phyloP scores from a whole-genome alignment of 495 filamentous ascomycete species.

The Penicillium cataractarum region DNA sequence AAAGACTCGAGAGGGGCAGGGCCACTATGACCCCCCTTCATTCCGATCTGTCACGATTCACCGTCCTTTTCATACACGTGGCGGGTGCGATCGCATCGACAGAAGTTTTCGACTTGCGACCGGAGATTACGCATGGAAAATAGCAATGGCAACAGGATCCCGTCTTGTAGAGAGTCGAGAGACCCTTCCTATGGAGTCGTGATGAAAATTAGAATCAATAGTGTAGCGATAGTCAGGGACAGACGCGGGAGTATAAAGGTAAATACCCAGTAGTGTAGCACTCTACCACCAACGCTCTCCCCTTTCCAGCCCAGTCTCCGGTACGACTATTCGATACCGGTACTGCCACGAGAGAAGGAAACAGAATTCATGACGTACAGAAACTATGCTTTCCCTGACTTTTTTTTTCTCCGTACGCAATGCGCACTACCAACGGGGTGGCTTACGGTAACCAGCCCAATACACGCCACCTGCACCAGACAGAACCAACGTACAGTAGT shows the following conservation, averaged over 20 bases:
- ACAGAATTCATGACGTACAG: neutral
- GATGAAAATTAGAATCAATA: slow-evolving; percentile 1
- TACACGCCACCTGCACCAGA: neutral
- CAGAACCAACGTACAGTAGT: no score
- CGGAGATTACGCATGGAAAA: neutral
- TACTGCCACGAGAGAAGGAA: neutral
- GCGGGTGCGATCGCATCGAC: slow-evolving; percentile 3
- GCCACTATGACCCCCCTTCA: slow-evolving; percentile 12
- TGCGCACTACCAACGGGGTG: no score
- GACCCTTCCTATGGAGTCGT: neutral
- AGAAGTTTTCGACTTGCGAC: neutral
- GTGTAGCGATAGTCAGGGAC: neutral
- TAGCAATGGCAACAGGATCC: neutral
- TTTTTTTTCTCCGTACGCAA: no score
- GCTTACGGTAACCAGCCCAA: neutral
- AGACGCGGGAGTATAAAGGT: neutral
- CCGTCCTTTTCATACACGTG: slow-evolving; percentile 21
- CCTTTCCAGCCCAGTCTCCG: neutral
- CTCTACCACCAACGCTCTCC: neutral
- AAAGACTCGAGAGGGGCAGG: neutral
- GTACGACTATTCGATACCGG: neutral
- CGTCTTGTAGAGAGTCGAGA: no score
- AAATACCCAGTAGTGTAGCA: neutral
- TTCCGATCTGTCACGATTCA: slow-evolving; percentile 21
- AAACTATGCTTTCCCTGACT: neutral